A percentile compares a stretch with the other conserved stretches of the same genome.
Evolutionary conservation across 331 rosid species (phyloP).

Genomic region (Rosa hybrid): DNA sequence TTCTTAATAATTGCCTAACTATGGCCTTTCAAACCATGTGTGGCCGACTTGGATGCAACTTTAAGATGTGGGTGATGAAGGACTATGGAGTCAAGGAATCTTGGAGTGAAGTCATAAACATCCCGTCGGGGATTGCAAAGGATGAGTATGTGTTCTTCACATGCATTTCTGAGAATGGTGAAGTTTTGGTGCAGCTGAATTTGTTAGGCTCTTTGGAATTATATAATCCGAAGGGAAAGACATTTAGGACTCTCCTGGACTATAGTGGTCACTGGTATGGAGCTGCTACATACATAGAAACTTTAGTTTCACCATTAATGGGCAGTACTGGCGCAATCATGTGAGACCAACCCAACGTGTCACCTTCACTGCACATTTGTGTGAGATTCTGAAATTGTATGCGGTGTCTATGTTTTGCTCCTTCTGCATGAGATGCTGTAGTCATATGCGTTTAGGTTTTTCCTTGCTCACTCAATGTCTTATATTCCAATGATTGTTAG

Average conservation of each 20-base stretch:
- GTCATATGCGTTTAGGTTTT: background rate
- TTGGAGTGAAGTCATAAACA: background rate
- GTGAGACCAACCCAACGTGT: too few species aligned
- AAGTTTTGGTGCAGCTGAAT: background rate
- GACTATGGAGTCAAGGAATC: background rate
- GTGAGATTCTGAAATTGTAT: background rate
- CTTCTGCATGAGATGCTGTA: background rate
- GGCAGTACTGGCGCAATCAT: background rate
- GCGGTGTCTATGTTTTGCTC: background rate
- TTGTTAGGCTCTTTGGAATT: background rate
- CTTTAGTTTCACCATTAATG: background rate
- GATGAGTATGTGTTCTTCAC: background rate
- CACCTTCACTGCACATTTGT: too few species aligned
- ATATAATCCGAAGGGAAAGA: background rate
- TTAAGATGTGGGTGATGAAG: background rate
- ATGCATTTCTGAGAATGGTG: background rate
- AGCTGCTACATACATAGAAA: background rate
- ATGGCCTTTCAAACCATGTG: background rate
- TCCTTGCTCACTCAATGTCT: too few species aligned
- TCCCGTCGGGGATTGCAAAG: background rate
- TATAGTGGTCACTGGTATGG: background rate
- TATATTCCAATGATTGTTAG: too few species aligned
- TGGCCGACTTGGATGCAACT: too few species aligned
- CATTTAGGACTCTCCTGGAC: background rate
- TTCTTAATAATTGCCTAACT: background rate